Conservation (phyloP, 2,329 filamentous ascomycete species). For the Rachicladosporium sp. region DNA sequence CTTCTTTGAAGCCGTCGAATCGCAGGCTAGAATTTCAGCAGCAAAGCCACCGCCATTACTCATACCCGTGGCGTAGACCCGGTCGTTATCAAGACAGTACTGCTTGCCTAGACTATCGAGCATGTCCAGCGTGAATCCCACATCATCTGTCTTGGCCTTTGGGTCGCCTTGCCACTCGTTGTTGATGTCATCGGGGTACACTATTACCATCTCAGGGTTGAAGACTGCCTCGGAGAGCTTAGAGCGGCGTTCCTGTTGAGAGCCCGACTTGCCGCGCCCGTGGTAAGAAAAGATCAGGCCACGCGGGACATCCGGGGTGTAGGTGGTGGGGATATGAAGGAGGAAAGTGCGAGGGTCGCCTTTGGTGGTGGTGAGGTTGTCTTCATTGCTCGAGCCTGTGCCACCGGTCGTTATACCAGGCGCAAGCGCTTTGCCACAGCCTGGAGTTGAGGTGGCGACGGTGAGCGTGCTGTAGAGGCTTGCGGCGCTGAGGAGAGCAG, state of each 20-base stretch:
- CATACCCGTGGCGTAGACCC: constrained; percentile 37
- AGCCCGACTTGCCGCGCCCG: constrained; percentile 26
- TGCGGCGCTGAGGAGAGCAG: no score
- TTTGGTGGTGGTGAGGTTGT: constrained; percentile 10
- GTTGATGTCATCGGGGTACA: constrained; percentile 33
- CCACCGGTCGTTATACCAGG: constrained; percentile 11
- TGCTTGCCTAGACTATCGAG: constrained; percentile 25
- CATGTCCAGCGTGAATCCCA: constrained; percentile 33
- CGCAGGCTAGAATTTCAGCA: constrained; percentile 35
- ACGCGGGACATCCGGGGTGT: constrained; percentile 24
- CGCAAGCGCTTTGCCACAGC: constrained; percentile 13
- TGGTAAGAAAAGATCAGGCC: constrained; percentile 38
- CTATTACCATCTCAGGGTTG: constrained; percentile 32
- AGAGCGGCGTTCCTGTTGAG: constrained; percentile 29
- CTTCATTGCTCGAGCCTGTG: constrained; percentile 10
- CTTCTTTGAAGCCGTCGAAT: constrained; percentile 26
- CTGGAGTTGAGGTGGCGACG: constrained; percentile 7
- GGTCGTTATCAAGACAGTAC: constrained; percentile 33
- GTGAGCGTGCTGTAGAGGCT: no score
- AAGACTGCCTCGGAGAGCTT: constrained; percentile 33
- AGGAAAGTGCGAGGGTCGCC: constrained; percentile 23
- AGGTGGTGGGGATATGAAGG: constrained; percentile 28
- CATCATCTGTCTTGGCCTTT: constrained; percentile 27
- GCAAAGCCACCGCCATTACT: constrained; percentile 41
- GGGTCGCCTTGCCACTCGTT: constrained; percentile 32